Base-by-base conservation (phyloP, 495 filamentous ascomycete genomes). In the Neurospora sp. region DNA sequence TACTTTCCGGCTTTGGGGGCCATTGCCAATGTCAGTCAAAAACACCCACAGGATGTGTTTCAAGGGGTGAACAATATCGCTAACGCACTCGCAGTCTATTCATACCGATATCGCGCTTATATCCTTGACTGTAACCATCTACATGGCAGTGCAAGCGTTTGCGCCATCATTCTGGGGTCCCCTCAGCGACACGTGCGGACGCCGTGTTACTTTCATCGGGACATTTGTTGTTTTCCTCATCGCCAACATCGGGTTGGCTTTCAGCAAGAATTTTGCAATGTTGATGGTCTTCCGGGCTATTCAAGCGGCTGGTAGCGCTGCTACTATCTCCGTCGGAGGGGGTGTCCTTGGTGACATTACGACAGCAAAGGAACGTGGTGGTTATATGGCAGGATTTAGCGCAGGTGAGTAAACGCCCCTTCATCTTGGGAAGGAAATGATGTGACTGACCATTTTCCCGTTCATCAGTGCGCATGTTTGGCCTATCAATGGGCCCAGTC, bases 401-500 rank as follows among this genome's bases (percentile, higher is more conserved):
- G 77, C 76, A n/a, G 75, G 77, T 78, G 68, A 70, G 77, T 74
- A n/a, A 14, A 6, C 35, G 9, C 5, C 39, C 2, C 16, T 9
- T 22, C 14, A n/a, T 8, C 9, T 12, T 69, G n/a, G 8, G 10
- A 38, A 5, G 35, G 16, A 35, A 22, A 20, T 3, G 18, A 20
- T 4, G 18, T 42, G 42, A 27, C 70, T 74, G 35, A 73, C 71
- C 20, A 12, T 16, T 27, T 4, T 27, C 20, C 20, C 16, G 12
- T 3, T 76, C 77, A 14, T 78, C 80, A 35, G 87, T 70, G 71
- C 78, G 70, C 69, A 81, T 80, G 69, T 75, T 84, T 4, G 87
- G 86, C 12, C 87, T 87, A 16, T 83, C 84, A 7, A 76, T 90
- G 37, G 89, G 88, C 0, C 89, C 89, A 0, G 81, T 90, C 18